Percentiles rank a stretch among this genome's conserved stretches.
phyloP scores from a whole-genome alignment of 352 stramenopile genomes.

The Pythium aphanidermatum region DNA sequence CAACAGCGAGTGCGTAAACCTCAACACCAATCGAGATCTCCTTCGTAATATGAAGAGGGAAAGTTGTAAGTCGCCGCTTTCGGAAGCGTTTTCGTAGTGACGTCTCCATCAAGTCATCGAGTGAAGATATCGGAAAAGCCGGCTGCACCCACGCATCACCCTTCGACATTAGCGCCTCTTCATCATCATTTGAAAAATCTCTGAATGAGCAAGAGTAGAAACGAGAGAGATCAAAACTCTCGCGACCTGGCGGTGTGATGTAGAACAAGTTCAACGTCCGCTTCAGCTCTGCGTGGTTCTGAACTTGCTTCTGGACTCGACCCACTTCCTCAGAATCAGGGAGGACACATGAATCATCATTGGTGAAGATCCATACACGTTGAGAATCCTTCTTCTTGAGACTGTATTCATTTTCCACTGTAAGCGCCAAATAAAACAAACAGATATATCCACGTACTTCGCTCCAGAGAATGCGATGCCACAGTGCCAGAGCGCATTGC shows the following conservation, averaged over 20 bases:
- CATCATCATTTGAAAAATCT: conserved; percentile 33
- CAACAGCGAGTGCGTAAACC: conserved; percentile 55
- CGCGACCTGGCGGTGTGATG: conserved; percentile 50
- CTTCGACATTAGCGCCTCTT: conserved; percentile 14
- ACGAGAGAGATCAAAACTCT: conserved; percentile 41
- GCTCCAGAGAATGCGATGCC: conserved; percentile 74
- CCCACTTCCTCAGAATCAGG: conserved; percentile 53
- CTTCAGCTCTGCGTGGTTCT: conserved; percentile 79
- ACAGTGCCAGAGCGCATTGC: conserved; percentile 80
- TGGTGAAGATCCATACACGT: conserved; percentile 84
- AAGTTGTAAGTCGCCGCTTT: conserved; percentile 65
- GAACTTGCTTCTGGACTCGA: conserved; percentile 70
- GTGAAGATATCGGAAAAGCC: conserved; percentile 62
- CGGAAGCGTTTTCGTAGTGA: conserved; percentile 76
- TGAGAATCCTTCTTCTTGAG: conserved; percentile 85
- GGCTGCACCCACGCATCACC: conserved; percentile 40
- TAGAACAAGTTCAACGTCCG: conserved; percentile 74
- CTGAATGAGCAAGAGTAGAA: conserved; percentile 73
- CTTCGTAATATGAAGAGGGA: conserved; percentile 63
- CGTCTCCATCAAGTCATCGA: conserved; percentile 73
- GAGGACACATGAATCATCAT: conserved; percentile 49
- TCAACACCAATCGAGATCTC: conserved; percentile 74
- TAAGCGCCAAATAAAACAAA: neutral
- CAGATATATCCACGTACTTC: conserved; percentile 35
- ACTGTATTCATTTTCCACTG: conserved; percentile 16